Conservation (phyloP, 108 stramenopile genomes). For the Nitzschia inconspicua region DNA sequence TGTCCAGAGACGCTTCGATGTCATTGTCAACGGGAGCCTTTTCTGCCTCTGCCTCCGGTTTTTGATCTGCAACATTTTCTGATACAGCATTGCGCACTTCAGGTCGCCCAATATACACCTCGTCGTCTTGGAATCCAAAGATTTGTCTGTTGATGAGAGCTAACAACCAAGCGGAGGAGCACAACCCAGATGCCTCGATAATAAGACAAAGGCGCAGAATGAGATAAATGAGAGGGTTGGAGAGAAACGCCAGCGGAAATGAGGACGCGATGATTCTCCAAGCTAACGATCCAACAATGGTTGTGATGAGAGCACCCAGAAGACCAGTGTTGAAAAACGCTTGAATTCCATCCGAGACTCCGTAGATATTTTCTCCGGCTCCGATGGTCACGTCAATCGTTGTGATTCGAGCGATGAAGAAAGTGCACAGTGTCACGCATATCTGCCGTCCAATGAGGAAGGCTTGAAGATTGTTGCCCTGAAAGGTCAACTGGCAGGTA, state of each 20-base stretch:
- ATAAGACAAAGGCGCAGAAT: constrained; percentile 42
- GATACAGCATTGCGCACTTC: no score
- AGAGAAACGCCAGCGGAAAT: constrained; percentile 49
- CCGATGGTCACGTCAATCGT: constrained; percentile 23
- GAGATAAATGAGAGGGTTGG: constrained; percentile 44
- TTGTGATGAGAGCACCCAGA: constrained; percentile 49
- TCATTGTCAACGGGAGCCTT: no score
- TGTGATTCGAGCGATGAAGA: constrained; percentile 44
- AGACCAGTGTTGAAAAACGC: constrained; percentile 51
- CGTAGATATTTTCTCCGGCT: constrained; percentile 38
- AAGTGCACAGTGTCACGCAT: constrained; percentile 37
- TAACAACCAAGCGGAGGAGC: constrained; percentile 38
- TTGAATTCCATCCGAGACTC: constrained; percentile 37
- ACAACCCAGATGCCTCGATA: constrained; percentile 41
- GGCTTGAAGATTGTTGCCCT: constrained; percentile 16
- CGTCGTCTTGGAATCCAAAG: constrained; percentile 39
- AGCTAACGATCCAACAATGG: constrained; percentile 39
- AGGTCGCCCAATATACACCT: constrained; percentile 19
- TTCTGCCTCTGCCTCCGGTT: no score
- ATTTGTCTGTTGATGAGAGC: constrained; percentile 11
- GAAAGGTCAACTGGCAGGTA: constrained; percentile 34
- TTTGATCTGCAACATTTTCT: no score
- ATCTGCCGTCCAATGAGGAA: constrained; percentile 57
- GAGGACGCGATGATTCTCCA: constrained; percentile 52
- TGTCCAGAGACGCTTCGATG: no score